A percentile compares a stretch with the other conserved stretches of the same genome.
Conservation (phyloP, 164 flowering plant species). For the Vitis labrusca region DNA sequence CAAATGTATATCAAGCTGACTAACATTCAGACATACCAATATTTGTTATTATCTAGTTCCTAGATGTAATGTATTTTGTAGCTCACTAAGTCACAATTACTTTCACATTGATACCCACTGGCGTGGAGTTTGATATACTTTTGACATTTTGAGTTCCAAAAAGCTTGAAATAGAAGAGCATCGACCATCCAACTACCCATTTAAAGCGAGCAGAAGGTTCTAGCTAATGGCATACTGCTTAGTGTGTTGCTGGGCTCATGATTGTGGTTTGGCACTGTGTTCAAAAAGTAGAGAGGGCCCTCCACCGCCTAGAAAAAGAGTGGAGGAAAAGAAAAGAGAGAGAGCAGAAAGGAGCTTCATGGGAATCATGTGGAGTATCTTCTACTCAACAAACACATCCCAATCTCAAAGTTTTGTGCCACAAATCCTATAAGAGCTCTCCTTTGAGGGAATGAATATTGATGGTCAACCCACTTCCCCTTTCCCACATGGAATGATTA, state of each 20-base stretch:
- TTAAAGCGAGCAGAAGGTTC: not conserved
- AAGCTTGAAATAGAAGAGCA: too few relatives aligned
- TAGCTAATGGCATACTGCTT: not conserved
- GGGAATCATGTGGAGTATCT: slow-evolving; percentile 3
- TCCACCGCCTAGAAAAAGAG: slow-evolving; percentile 4
- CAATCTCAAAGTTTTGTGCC: not conserved
- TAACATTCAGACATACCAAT: too few relatives aligned
- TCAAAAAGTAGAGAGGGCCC: slow-evolving; percentile 4
- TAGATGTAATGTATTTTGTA: too few relatives aligned
- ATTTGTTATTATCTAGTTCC: too few relatives aligned
- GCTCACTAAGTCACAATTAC: too few relatives aligned
- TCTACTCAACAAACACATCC: slow-evolving; percentile 9
- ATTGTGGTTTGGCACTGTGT: not conserved
- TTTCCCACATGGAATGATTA: slow-evolving; percentile 3
- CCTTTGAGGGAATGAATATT: not conserved
- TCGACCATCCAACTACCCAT: not conserved
- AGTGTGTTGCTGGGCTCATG: not conserved
- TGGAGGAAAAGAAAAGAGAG: not conserved
- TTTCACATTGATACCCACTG: too few relatives aligned
- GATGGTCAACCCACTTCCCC: not conserved
- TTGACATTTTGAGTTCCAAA: too few relatives aligned
- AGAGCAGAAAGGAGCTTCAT: not conserved
- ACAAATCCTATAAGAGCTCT: not conserved
- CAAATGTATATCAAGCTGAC: too few relatives aligned
- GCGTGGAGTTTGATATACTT: too few relatives aligned